Conservation (phyloP, 352 stramenopile species). For the Globisporangium perplexum region DNA sequence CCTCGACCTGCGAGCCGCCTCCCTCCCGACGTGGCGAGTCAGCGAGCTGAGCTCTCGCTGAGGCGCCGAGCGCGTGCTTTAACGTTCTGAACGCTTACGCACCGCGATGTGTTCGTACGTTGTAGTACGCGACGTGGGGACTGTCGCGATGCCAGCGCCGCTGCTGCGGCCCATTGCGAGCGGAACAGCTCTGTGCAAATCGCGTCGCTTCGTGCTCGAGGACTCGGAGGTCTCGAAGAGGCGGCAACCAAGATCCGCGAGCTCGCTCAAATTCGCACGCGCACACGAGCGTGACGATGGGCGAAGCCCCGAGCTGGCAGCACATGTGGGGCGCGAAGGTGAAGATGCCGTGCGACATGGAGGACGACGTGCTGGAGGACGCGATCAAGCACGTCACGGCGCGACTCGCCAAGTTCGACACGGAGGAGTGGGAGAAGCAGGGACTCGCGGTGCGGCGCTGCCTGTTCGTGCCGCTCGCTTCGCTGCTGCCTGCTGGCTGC, state of each 20-base stretch:
- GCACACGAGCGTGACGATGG: conserved; percentile 24
- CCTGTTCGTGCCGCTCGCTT: neutral
- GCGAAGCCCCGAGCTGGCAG: conserved; percentile 76
- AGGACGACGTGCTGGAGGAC: conserved; percentile 85
- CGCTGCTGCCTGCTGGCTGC: neutral
- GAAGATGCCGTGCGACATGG: conserved; percentile 87
- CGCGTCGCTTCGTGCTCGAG: neutral
- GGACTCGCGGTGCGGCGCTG: conserved; percentile 38
- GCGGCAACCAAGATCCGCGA: neutral
- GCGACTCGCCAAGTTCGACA: conserved; percentile 58
- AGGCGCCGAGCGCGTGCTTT: neutral
- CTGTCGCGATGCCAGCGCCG: neutral
- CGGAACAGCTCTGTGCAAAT: neutral
- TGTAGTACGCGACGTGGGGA: neutral
- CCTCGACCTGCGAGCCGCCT: conserved; percentile 29
- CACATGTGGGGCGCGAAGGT: conserved; percentile 87
- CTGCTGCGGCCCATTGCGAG: conserved; percentile 4
- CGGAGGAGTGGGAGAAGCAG: conserved; percentile 84
- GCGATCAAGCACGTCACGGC: conserved; percentile 72
- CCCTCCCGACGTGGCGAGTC: neutral
- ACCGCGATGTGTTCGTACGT: conserved; percentile 12
- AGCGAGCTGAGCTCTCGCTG: neutral
- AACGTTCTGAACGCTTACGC: no score
- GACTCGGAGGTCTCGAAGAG: conserved; percentile 2
- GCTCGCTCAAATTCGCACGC: no score